Evolutionary conservation across 495 filamentous ascomycete genomes (phyloP).

Genomic region (Hypoxylon fragiforme): DNA sequence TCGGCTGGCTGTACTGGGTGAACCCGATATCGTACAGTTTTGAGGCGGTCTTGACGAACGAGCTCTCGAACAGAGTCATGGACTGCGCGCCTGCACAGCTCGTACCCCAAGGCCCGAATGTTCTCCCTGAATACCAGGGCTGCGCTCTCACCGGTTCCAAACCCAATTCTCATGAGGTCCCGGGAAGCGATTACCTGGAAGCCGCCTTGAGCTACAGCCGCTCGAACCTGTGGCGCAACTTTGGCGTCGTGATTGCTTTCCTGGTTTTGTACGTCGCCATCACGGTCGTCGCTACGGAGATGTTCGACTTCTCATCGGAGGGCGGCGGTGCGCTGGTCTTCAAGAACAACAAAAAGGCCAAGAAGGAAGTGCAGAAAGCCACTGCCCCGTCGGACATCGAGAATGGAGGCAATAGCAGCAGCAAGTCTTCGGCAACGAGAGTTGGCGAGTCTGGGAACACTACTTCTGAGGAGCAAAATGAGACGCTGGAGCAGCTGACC

Average conservation of each 20-base stretch:
- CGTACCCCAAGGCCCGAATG: constrained; percentile 57
- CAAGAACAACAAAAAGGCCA: constrained; percentile 65
- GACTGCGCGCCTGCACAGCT: constrained; percentile 60
- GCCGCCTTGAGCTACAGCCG: constrained; percentile 62
- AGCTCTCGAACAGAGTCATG: constrained; percentile 47
- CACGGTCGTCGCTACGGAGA: constrained; percentile 56
- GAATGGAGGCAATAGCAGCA: constrained; percentile 25
- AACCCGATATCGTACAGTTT: constrained; percentile 60
- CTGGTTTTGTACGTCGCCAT: constrained; percentile 68
- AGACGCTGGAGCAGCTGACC: constrained; percentile 60
- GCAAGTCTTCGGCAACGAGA: constrained; percentile 25
- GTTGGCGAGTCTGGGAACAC: constrained; percentile 19
- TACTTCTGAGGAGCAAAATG: constrained; percentile 48
- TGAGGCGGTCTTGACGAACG: constrained; percentile 65
- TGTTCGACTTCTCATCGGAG: constrained; percentile 44
- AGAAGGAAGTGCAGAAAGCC: constrained; percentile 52
- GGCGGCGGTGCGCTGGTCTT: constrained; percentile 66
- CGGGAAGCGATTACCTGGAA: constrained; percentile 63
- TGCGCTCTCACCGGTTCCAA: constrained; percentile 64
- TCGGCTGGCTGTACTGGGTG: constrained; percentile 60
- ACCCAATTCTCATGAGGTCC: constrained; percentile 46
- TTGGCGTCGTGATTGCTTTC: constrained; percentile 73
- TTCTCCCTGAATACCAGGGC: constrained; percentile 57
- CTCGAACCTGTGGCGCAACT: constrained; percentile 77
- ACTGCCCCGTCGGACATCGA: constrained; percentile 51